phyloP scores from a whole-genome alignment of 2,329 filamentous ascomycete species.

The Colletotrichum chlorophyti region DNA sequence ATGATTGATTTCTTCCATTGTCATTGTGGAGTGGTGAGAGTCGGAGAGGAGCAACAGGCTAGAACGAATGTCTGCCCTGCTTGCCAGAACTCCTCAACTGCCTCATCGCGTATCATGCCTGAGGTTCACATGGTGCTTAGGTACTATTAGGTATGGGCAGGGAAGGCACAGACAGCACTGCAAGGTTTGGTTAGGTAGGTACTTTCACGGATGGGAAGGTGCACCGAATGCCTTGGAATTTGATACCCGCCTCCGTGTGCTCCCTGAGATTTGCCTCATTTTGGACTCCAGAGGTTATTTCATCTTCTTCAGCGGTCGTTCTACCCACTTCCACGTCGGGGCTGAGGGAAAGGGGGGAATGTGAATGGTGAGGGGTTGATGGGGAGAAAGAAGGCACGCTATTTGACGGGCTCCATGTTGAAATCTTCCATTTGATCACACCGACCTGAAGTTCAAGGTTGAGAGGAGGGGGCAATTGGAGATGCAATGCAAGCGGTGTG shows the following conservation, averaged over 20 bases:
- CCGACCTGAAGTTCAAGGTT: constrained; percentile 2
- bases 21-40: neutral
- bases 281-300: constrained; percentile 17
- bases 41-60: too few relatives aligned
- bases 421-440: constrained; percentile 27
- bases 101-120: neutral
- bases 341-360: constrained; percentile 1
- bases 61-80: too few relatives aligned
- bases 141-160: neutral
- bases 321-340: too few relatives aligned
- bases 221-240: neutral
- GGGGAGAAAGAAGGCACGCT: constrained; percentile 20
- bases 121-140: neutral
- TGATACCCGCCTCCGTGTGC: constrained; percentile 17
- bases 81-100: neutral
- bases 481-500: neutral
- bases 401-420: constrained; percentile 24
- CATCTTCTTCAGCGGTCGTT: constrained; percentile 17
- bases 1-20: neutral
- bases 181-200: neutral
- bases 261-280: constrained; percentile 26
- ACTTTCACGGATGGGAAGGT: neutral
- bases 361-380: constrained; percentile 7
- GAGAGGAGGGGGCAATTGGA: neutral
- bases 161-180: neutral